Conservation (phyloP, 108 stramenopile species). For the Pseudonitzschia pungens region DNA sequence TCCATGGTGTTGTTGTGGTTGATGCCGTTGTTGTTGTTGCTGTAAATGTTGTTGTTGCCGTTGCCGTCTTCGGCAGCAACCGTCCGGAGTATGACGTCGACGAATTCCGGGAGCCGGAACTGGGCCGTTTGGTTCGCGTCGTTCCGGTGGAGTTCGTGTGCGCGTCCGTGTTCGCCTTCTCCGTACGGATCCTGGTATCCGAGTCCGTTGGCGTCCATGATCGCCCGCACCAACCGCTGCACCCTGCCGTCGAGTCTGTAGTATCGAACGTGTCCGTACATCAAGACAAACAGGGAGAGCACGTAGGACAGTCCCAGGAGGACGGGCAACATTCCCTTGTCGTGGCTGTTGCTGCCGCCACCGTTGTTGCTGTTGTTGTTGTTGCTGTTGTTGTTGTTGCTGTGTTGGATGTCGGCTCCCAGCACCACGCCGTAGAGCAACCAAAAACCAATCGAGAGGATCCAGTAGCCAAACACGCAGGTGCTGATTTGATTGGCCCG, state of each 20-base stretch:
- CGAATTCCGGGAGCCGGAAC: neutral
- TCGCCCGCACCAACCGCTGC: neutral
- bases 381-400: neutral
- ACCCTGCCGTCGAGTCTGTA: neutral
- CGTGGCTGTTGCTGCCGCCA: neutral
- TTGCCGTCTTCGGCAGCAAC: neutral
- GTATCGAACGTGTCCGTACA: neutral
- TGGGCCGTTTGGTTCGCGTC: neutral
- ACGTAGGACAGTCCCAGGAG: neutral
- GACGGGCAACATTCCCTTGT: neutral
- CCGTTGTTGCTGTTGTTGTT: neutral
- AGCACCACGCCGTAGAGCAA: neutral
- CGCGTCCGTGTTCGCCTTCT: no score
- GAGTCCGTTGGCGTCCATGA: neutral
- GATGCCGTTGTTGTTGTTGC: no score
- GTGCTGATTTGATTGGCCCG: neutral
- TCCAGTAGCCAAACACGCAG: neutral
- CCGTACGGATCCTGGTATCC: neutral
- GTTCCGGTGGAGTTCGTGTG: neutral
- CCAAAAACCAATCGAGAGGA: neutral
- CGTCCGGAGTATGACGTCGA: neutral
- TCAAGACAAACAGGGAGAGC: neutral
- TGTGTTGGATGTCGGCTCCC: neutral
- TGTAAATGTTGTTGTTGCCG: no score
- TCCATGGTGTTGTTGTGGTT: neutral